Conservation (phyloP, 2,329 filamentous ascomycete genomes). For the Arachnomyces sp. region DNA sequence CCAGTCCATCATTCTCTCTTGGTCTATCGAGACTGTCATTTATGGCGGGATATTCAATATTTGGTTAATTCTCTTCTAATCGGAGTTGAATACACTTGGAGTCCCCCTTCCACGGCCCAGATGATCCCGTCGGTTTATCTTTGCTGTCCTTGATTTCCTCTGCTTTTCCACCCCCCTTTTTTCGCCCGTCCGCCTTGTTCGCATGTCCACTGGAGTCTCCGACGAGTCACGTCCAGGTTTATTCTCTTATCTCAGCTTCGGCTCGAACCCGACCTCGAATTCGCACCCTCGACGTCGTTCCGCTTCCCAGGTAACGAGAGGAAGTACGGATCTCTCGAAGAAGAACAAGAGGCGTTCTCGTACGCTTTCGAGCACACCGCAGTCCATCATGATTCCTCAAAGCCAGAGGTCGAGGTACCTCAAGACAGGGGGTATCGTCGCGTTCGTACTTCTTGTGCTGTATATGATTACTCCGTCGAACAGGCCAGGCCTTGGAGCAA, state of each 20-base stretch:
- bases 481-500: slow-evolving; percentile 11
- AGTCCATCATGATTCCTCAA: slow-evolving; percentile 51
- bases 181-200: slow-evolving; percentile 26
- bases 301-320: slow-evolving; percentile 40
- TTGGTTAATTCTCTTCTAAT: too few species aligned
- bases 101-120: too few species aligned
- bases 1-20: too few species aligned
- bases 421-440: slow-evolving; percentile 54
- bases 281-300: slow-evolving; percentile 48
- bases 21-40: too few species aligned
- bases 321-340: slow-evolving; percentile 36
- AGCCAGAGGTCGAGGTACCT: slow-evolving; percentile 52
- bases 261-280: too few species aligned
- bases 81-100: too few species aligned
- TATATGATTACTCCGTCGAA: slow-evolving; percentile 44
- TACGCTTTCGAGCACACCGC: slow-evolving; percentile 12
- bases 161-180: slow-evolving; percentile 15
- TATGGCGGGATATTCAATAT: too few species aligned
- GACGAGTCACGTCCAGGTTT: slow-evolving; percentile 41
- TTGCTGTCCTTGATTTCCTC: slow-evolving; percentile 10
- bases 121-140: background rate
- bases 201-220: slow-evolving; percentile 50
- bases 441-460: slow-evolving; percentile 50
- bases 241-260: slow-evolving; percentile 46
- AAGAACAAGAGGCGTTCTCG: slow-evolving; percentile 36